These are phyloP conservation scores for Boletus vermiculosoides DNA, from an alignment of 768 basidiomycete species.

Conservation along the genomic window DNA sequence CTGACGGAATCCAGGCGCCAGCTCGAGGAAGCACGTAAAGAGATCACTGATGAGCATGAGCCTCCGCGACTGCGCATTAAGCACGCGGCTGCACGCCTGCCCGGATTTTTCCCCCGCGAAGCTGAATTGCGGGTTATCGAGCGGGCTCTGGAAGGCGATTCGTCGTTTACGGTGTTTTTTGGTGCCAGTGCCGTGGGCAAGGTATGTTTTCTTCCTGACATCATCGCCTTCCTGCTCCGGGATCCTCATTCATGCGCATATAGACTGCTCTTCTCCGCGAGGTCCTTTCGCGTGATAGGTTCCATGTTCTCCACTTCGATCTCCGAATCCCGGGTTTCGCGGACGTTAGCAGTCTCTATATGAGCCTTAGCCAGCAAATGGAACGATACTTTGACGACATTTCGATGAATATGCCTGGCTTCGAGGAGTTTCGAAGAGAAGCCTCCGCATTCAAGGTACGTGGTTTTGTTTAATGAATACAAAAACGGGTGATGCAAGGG, in stretches of 20 bases:
- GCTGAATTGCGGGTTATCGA: slow-evolving; percentile 66
- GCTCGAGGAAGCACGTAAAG: slow-evolving; percentile 74
- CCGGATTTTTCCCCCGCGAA: slow-evolving; percentile 69
- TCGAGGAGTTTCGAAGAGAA: slow-evolving; percentile 71
- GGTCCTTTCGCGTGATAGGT: slow-evolving; percentile 63
- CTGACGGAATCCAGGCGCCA: slow-evolving; percentile 74
- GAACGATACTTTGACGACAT: slow-evolving; percentile 75
- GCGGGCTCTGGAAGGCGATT: slow-evolving; percentile 61
- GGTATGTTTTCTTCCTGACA: slow-evolving; percentile 36
- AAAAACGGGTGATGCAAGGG: not conserved
- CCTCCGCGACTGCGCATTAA: slow-evolving; percentile 63
- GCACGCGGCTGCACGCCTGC: slow-evolving; percentile 76
- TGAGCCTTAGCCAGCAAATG: slow-evolving; percentile 76
- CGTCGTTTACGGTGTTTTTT: slow-evolving; percentile 77
- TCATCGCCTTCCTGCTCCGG: not conserved
- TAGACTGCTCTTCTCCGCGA: slow-evolving; percentile 79
- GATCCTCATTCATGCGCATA: slow-evolving; percentile 2
- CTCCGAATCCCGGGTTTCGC: slow-evolving; percentile 83
- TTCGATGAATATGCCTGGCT: slow-evolving; percentile 55
- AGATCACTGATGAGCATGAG: slow-evolving; percentile 68
- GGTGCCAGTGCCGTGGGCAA: slow-evolving; percentile 83
- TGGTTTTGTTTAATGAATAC: not conserved
- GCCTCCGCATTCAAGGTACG: slow-evolving; percentile 76
- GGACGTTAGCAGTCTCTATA: slow-evolving; percentile 74
- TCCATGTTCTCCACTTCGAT: slow-evolving; percentile 83